Conservation (phyloP, 2,329 filamentous ascomycete genomes). For the Botrytis tulipae region DNA sequence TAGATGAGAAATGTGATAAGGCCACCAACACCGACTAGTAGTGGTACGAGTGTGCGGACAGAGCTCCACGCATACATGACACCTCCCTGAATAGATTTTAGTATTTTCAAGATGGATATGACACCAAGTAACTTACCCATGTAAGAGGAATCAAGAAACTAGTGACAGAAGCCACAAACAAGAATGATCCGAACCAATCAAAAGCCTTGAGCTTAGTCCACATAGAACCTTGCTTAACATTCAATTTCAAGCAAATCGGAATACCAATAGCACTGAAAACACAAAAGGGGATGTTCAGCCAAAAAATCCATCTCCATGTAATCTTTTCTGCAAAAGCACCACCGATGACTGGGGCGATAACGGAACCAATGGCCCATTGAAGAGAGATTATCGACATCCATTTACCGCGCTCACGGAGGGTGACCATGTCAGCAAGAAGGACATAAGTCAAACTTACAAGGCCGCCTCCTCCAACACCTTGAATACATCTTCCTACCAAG, state of each 20-base stretch:
- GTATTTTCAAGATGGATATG: not conserved
- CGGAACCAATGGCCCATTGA: slow-evolving; percentile 34
- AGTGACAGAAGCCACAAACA: slow-evolving; percentile 59
- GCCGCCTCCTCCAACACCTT: slow-evolving; percentile 51
- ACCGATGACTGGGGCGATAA: slow-evolving; percentile 42
- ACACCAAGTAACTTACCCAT: slow-evolving; percentile 44
- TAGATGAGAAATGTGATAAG: slow-evolving; percentile 53
- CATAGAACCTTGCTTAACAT: slow-evolving; percentile 28
- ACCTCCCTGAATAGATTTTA: slow-evolving; percentile 43
- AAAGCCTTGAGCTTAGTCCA: slow-evolving; percentile 39
- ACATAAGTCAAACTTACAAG: slow-evolving; percentile 47
- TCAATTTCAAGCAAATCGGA: slow-evolving; percentile 30
- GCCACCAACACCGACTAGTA: slow-evolving; percentile 53
- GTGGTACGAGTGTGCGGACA: slow-evolving; percentile 58
- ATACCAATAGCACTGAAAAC: slow-evolving; percentile 28
- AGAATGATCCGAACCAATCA: slow-evolving; percentile 59
- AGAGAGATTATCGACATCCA: slow-evolving; percentile 36
- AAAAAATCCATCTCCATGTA: slow-evolving; percentile 37
- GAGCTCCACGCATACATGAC: slow-evolving; percentile 62
- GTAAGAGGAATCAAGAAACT: slow-evolving; percentile 60
- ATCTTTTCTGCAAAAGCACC: slow-evolving; percentile 43
- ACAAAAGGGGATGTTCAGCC: slow-evolving; percentile 33
- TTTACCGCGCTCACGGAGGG: slow-evolving; percentile 43
- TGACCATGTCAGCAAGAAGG: slow-evolving; percentile 47
- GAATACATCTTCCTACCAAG: slow-evolving; percentile 42